phyloP scores from a whole-genome alignment of 208 protist genomes.

The Lotmaria passim region DNA sequence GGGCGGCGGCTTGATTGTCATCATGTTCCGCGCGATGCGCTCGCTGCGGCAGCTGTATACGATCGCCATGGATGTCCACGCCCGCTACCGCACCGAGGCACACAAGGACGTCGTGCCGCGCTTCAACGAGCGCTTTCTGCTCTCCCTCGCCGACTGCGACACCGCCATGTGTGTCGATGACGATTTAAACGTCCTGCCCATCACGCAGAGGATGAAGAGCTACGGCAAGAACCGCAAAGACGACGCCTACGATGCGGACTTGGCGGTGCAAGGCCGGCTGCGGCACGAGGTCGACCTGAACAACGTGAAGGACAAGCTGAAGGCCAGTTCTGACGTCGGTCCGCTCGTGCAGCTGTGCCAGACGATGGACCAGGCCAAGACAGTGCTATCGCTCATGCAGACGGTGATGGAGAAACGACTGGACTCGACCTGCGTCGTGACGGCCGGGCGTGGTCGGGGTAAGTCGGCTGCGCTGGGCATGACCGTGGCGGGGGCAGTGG shows the following conservation, averaged over 20 bases:
- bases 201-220: slow-evolving; percentile 90
- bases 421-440: slow-evolving; percentile 96
- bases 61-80: slow-evolving; percentile 99
- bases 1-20: slow-evolving; percentile 98
- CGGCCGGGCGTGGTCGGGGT: slow-evolving; percentile 97
- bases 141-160: slow-evolving; percentile 96
- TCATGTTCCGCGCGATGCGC: slow-evolving; percentile 97
- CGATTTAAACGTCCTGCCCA: slow-evolving; percentile 98
- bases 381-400: slow-evolving; percentile 97
- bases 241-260: slow-evolving; percentile 63
- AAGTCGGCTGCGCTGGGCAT: slow-evolving; percentile 97
- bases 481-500: slow-evolving; percentile 95
- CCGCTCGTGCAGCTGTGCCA: slow-evolving; percentile 91
- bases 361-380: slow-evolving; percentile 98
- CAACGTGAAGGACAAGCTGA: slow-evolving; percentile 80
- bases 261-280: slow-evolving; percentile 75
- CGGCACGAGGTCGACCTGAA: slow-evolving; percentile 86
- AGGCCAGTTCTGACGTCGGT: slow-evolving; percentile 84
- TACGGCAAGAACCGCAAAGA: slow-evolving; percentile 43
- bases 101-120: slow-evolving; percentile 93
- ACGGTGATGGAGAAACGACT: slow-evolving; percentile 97
- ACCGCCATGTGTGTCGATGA: slow-evolving; percentile 98
- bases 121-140: slow-evolving; percentile 99
- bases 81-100: slow-evolving; percentile 88
- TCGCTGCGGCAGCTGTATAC: slow-evolving; percentile 98